A percentile compares a stretch with the other conserved stretches of the same genome.
phyloP scores from a whole-genome alignment of 108 stramenopile genomes.

The Mayamaea pseudoterrestris region DNA sequence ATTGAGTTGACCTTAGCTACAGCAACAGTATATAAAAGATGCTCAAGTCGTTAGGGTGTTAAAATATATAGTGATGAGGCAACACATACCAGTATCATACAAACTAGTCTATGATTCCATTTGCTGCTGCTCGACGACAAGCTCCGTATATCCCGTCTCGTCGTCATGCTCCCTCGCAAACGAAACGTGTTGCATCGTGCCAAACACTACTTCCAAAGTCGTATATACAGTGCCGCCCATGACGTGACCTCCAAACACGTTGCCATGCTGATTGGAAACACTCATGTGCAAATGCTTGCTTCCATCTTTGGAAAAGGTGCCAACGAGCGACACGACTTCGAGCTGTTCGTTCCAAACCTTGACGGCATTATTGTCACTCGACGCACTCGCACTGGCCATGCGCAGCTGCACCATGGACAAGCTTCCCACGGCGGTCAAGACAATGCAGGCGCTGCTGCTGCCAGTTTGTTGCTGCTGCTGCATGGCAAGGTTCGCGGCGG shows the following conservation, averaged over 20 bases:
- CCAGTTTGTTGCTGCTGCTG: neutral
- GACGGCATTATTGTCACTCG: constrained; percentile 8
- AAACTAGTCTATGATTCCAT: no score
- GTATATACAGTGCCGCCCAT: constrained; percentile 60
- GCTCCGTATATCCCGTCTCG: constrained; percentile 53
- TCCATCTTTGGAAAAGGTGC: constrained; percentile 39
- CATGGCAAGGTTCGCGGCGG: neutral
- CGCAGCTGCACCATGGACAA: constrained; percentile 49
- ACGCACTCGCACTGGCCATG: constrained; percentile 44
- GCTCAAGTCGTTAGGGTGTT: no score
- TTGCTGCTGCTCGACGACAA: no score
- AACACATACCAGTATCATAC: no score
- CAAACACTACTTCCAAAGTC: constrained; percentile 65
- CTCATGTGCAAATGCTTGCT: constrained; percentile 60
- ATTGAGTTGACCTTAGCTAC: no score
- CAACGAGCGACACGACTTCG: constrained; percentile 61
- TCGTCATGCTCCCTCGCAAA: constrained; percentile 46
- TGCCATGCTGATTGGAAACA: constrained; percentile 35
- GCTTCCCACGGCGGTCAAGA: constrained; percentile 59
- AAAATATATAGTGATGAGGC: no score
- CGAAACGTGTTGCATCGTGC: constrained; percentile 32
- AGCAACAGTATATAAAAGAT: no score
- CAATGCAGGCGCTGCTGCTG: constrained; percentile 14
- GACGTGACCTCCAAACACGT: constrained; percentile 61
- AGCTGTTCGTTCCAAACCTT: constrained; percentile 45